A percentile compares a stretch with the other conserved stretches of the same genome.
Conservation (phyloP, 78 protist species). For the Blattamonas nauphoetae region DNA sequence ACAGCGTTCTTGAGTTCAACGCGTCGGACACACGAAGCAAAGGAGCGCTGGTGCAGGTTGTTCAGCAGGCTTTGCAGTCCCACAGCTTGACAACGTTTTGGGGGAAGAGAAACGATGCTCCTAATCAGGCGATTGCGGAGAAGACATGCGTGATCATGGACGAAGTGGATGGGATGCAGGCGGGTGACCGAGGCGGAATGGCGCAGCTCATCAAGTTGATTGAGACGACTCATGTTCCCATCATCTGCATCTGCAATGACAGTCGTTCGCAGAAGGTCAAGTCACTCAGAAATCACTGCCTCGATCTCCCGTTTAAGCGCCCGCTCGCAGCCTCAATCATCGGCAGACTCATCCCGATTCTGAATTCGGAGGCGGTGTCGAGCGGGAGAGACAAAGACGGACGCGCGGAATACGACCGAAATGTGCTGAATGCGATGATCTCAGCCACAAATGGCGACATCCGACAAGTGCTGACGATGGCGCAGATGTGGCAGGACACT, state of each 20-base stretch:
- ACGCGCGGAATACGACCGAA: neutral
- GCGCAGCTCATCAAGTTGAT: slow-evolving; percentile 42
- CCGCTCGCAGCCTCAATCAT: slow-evolving; percentile 20
- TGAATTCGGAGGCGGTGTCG: slow-evolving; percentile 11
- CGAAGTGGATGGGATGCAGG: slow-evolving; percentile 91
- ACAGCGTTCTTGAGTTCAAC: slow-evolving; percentile 75
- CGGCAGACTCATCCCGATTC: slow-evolving; percentile 9
- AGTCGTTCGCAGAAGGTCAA: slow-evolving; percentile 36
- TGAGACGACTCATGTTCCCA: slow-evolving; percentile 62
- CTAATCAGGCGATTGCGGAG: neutral
- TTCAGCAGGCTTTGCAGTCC: neutral
- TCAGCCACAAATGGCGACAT: slow-evolving; percentile 27
- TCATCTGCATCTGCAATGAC: slow-evolving; percentile 93
- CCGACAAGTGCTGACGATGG: slow-evolving; percentile 36
- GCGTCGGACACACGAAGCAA: slow-evolving; percentile 83
- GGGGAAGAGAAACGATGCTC: neutral
- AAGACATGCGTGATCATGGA: slow-evolving; percentile 68
- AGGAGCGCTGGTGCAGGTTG: slow-evolving; percentile 24
- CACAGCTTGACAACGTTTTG: neutral
- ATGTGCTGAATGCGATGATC: slow-evolving; percentile 18
- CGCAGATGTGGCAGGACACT: slow-evolving; percentile 28
- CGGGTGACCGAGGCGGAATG: slow-evolving; percentile 93
- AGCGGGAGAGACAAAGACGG: neutral
- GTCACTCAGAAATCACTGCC: slow-evolving; percentile 53
- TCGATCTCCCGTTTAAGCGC: slow-evolving; percentile 56